Conservation (phyloP, 1,284 basidiomycete genomes). For the Apiotrichum brassicae region DNA sequence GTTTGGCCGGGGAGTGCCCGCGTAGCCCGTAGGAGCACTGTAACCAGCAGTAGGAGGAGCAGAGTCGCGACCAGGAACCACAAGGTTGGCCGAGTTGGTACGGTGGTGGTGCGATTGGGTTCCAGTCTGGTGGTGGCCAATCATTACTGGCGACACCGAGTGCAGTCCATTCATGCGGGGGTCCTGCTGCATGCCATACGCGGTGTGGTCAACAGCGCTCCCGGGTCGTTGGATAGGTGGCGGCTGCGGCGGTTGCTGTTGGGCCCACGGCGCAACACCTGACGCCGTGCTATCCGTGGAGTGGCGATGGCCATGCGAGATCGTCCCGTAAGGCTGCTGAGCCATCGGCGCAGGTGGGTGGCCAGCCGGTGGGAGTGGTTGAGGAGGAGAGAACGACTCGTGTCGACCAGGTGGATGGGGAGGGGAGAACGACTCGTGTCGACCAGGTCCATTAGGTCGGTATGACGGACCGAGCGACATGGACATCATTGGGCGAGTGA, state of each 20-base stretch:
- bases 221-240: slow-evolving; percentile 5
- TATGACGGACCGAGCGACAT: slow-evolving; percentile 32
- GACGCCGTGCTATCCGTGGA: slow-evolving; percentile 20
- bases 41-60: background rate
- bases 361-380: too few relatives aligned
- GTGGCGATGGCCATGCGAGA: slow-evolving; percentile 26
- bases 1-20: background rate
- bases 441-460: background rate
- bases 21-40: background rate
- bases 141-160: background rate
- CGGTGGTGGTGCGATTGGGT: background rate
- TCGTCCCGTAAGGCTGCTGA: background rate
- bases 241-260: slow-evolving; percentile 21
- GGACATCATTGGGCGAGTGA: slow-evolving; percentile 33
- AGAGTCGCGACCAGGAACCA: background rate
- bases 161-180: background rate
- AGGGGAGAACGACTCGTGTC: background rate
- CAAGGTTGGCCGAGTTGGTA: slow-evolving; percentile 3
- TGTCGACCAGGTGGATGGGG: background rate
- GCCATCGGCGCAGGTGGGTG: too few relatives aligned
- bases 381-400: background rate
- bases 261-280: slow-evolving; percentile 27
- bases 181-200: background rate
- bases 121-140: background rate
- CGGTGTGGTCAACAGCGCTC: background rate